Evolutionary conservation across 1,139 yeast genomes (phyloP), one percentile per base, ranked within the genome.

Genomic region (Candida smagusa): DNA sequence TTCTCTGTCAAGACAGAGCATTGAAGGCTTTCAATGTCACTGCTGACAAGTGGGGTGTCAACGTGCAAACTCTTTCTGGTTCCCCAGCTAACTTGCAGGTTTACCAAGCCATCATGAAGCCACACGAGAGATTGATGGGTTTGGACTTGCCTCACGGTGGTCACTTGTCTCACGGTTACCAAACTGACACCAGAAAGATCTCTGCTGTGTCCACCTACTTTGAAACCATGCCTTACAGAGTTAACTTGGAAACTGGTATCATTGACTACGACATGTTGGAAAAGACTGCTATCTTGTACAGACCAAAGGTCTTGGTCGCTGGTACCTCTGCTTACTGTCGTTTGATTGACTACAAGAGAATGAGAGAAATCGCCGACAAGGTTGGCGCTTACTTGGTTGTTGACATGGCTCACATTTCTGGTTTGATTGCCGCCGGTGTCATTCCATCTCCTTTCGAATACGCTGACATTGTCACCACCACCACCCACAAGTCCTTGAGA

Each of bases 381-480:
- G 95, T 89, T 52, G 97, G 96, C 58, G 97, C 97, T 39, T 92
- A 90, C 69, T 77, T 92, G 54, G 81, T 92, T 67, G 94, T 88
- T 45, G 98, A 92, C 66, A 92, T 92, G 97, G 97, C 98, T 32
- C 98, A 92, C 67, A 92, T 92, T 53, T 87, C 97, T 24, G 97
- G 98, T 59, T 76, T 92, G 53, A 78, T 92, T 46, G 96, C 97
- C 43, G 96, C 97, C 44, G 96, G 95, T 51, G 97, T 90, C 42
- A 87, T 88, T 45, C 95, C 95, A 59, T 84, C 95, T 42, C 98
- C 98, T 44, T 92, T 92, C 67, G 90, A 87, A 62, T 86, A 85
- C 66, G 92, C 97, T 46, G 98, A 92, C 66, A 85, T 92, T 56
- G 98, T 92, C 59, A 92, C 98, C 49, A 92, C 97, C 56, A 92